Base-by-base conservation (phyloP, 768 basidiomycete species). In the Crepidotus variabilis region DNA sequence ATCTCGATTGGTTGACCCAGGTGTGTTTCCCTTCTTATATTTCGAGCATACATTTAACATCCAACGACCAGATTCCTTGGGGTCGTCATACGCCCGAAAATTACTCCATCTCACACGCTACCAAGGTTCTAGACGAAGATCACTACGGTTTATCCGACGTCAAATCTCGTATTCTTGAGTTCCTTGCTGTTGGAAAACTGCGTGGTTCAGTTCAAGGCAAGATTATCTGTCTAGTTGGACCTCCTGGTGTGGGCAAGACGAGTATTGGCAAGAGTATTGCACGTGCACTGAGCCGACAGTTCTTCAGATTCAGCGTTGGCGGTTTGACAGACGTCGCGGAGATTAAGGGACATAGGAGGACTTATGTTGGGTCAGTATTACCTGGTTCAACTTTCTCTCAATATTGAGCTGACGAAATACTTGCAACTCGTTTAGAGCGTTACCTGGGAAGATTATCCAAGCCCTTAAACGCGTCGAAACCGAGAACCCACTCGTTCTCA, bases 231-330 rank as follows among this genome's bases (percentile, higher is more conserved):
- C 83, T 99, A 21, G 92, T 90, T 36, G 97, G 97, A 14, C 97
- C 97, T 9, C 97, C 96, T 2, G 96, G 96, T 67, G 97, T 99
- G 3, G 96, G 96, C 39, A 98, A 98, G 77, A 98, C 96, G 3
- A 88, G 86, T 55, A 97, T 98, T 45, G 96, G 95, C 49, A 95
- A 95, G 77, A 91, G 88, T 2, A 97, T 99, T 51, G 88, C 97
- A 0, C 82, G 94, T 14, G 95, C 96, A 2, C 76, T 99, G 21
- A 86, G 88, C 23, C 75, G 96, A 57, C 87, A 93, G 69, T 98
- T 98, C 75, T 98, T 95, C 84, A 82, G 94, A 49, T 97, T 99
- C 74, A 93, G 90, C 8, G 96, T 98, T 3, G 96, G 97, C 60
- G 96, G 97, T 13, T 72, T 99, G 67, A 93, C 93, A 48, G 97